These are phyloP conservation scores for Boechera divaricarpa DNA, from an alignment of 345 rosid species.

Conservation along the genomic window DNA sequence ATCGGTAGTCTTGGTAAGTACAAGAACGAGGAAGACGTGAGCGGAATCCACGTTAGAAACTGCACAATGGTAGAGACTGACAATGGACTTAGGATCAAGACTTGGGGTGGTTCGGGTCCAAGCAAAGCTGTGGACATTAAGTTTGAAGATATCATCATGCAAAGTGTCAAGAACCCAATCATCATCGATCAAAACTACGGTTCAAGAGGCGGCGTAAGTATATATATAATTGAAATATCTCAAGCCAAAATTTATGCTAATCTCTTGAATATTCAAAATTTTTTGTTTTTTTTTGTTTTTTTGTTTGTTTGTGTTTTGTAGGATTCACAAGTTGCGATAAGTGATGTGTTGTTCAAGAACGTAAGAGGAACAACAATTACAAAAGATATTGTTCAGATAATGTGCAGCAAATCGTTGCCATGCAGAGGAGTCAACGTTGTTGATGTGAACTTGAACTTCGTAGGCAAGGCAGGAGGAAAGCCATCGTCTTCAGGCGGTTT, in stretches of 20 bases:
- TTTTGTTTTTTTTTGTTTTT: not conserved
- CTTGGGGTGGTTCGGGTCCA: slow-evolving; percentile 44
- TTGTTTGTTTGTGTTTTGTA: slow-evolving; percentile 1
- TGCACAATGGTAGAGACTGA: slow-evolving; percentile 42
- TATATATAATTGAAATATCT: not conserved
- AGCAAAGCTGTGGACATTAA: slow-evolving; percentile 30
- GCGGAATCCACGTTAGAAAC: slow-evolving; percentile 31
- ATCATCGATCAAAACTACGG: slow-evolving; percentile 50
- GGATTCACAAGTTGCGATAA: slow-evolving; percentile 38
- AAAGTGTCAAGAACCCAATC: slow-evolving; percentile 44
- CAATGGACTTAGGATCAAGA: slow-evolving; percentile 48
- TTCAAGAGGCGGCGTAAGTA: slow-evolving; percentile 50
- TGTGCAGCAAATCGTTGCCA: slow-evolving; percentile 41
- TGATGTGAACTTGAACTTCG: slow-evolving; percentile 25
- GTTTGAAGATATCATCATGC: slow-evolving; percentile 40
- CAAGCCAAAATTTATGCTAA: not conserved
- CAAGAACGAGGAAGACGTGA: slow-evolving; percentile 40
- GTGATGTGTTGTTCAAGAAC: slow-evolving; percentile 44
- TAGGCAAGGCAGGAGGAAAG: slow-evolving; percentile 13
- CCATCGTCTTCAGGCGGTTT: slow-evolving; percentile 9
- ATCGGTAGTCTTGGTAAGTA: slow-evolving; percentile 50
- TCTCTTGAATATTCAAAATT: not conserved
- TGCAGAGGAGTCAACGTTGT: slow-evolving; percentile 39
- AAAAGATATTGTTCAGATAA: slow-evolving; percentile 30
- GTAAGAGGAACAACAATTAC: slow-evolving; percentile 43